Percentiles rank a stretch among this genome's conserved stretches.
Conservation (phyloP, 2,329 filamentous ascomycete species). For the Neonectria neomacrospora region DNA sequence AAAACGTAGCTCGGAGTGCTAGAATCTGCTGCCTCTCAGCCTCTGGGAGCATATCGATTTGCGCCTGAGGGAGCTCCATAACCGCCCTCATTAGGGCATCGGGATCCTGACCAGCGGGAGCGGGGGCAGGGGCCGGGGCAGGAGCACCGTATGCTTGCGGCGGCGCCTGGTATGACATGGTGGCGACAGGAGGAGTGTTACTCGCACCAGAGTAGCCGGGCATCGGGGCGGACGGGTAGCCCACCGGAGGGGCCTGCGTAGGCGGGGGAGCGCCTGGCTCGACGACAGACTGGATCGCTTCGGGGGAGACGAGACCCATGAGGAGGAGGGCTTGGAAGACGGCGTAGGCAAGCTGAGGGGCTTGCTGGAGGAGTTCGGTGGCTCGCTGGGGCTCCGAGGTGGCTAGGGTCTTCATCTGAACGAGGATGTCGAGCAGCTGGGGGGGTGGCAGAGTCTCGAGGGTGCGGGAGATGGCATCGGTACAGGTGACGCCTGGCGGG, state of each 20-base stretch:
- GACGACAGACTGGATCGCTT: conserved; percentile 83
- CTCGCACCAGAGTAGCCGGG: conserved; percentile 54
- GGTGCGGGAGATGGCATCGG: conserved; percentile 92
- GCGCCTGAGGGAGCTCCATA: conserved; percentile 80
- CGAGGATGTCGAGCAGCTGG: conserved; percentile 91
- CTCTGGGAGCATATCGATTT: conserved; percentile 82
- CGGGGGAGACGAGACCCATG: conserved; percentile 90
- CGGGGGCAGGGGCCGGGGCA: conserved; percentile 45
- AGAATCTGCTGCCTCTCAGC: conserved; percentile 83
- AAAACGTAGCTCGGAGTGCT: conserved; percentile 74
- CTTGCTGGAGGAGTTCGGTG: conserved; percentile 85
- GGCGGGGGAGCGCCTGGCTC: conserved; percentile 64
- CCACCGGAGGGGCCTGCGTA: conserved; percentile 42
- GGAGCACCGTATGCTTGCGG: conserved; percentile 52
- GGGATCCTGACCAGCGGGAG: conserved; percentile 63
- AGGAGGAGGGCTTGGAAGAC: conserved; percentile 94
- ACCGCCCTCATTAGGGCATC: conserved; percentile 84
- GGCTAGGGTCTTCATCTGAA: conserved; percentile 94
- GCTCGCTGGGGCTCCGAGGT: conserved; percentile 83
- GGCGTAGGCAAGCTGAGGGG: conserved; percentile 92
- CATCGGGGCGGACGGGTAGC: conserved; percentile 51
- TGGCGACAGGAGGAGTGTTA: conserved; percentile 60
- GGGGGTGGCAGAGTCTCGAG: conserved; percentile 86
- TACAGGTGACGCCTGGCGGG: conserved; percentile 82
- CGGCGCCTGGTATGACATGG: conserved; percentile 59